Conservation (phyloP, 257 asterid species). For the Pogostemon cablin region DNA sequence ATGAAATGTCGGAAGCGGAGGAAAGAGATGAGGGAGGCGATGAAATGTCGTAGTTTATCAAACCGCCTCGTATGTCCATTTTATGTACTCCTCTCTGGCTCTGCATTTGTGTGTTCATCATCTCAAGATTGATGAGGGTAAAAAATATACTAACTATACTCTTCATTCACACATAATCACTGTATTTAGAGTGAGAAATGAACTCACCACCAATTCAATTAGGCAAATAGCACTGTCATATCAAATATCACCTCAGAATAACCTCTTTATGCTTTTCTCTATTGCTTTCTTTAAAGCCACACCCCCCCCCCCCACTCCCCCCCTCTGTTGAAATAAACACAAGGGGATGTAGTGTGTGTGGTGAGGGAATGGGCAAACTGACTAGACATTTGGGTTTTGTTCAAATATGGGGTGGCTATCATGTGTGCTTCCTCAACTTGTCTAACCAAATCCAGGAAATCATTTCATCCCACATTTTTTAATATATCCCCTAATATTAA, state of each 20-base stretch:
- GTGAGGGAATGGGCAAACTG: constrained; percentile 43
- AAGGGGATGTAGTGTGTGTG: constrained; percentile 25
- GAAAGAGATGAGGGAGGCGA: neutral
- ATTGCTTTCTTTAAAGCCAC: constrained; percentile 29
- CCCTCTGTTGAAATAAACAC: constrained; percentile 2
- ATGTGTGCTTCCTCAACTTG: constrained; percentile 40
- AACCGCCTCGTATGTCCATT: neutral
- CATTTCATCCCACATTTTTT: constrained; percentile 8
- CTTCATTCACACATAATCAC: neutral
- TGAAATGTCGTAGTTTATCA: neutral
- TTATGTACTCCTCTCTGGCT: neutral
- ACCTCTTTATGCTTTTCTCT: neutral
- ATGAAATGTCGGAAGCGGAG: neutral
- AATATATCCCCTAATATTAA: neutral
- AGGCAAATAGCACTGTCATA: constrained; percentile 37
- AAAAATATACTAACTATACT: constrained; percentile 1
- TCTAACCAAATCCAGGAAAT: constrained; percentile 32
- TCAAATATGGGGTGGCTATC: constrained; percentile 28
- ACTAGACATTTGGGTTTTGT: constrained; percentile 39
- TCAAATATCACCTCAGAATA: constrained; percentile 50
- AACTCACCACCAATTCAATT: neutral
- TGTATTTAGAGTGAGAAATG: constrained; percentile 14
- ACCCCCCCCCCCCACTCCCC: neutral
- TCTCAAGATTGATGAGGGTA: neutral
- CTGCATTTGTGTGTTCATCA: neutral